Base-by-base conservation (phyloP, 2,329 filamentous ascomycete genomes). In the Paecilomyces dactylethromorphus region DNA sequence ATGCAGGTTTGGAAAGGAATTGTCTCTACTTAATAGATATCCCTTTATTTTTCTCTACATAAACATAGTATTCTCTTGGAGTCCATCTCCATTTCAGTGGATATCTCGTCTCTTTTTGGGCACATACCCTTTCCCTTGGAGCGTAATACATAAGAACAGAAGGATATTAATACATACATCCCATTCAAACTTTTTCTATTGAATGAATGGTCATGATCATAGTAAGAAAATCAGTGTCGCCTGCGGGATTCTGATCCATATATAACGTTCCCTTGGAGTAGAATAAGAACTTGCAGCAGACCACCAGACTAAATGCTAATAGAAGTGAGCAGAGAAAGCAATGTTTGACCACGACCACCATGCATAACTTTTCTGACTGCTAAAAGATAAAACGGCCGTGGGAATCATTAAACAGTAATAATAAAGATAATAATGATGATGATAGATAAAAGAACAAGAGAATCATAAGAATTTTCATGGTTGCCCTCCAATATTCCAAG, bases 401-500 rank as follows among this genome's bases (percentile, higher is more conserved):
- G 39, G 39, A 45, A 45, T 45, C 50, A 52, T 24, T 52, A 52
- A 52, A 29, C 18, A 5, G 26, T 24, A 13, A 52, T 2, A 52
- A 52, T 5, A 52, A 52, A n/a, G n/a, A n/a, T n/a, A n/a, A n/a
- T n/a, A n/a, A n/a, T n/a, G n/a, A n/a, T n/a, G n/a, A n/a, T n/a
- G n/a, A 55, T 21, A 60, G 54, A 32, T 8, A n/a, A 58, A 31
- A 21, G 3, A 53, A 56, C 58, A 33, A 65, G 26, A 29, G 26
- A 29, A 3, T 7, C 26, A 7, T 3, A 29, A 29, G 26, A 29
- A 29, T 29, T 52, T n/a, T 54, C 18, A 26, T 35, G 12, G 24
- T 11, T 21, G 26, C 15, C 53, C 60, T 26, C 59, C 58, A n/a
- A 45, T 45, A 59, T 58, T 57, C 69, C 65, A 72, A 5, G 59